Evolutionary conservation across 345 rosid species (phyloP).

Genomic region (Lepidium didymum): DNA sequence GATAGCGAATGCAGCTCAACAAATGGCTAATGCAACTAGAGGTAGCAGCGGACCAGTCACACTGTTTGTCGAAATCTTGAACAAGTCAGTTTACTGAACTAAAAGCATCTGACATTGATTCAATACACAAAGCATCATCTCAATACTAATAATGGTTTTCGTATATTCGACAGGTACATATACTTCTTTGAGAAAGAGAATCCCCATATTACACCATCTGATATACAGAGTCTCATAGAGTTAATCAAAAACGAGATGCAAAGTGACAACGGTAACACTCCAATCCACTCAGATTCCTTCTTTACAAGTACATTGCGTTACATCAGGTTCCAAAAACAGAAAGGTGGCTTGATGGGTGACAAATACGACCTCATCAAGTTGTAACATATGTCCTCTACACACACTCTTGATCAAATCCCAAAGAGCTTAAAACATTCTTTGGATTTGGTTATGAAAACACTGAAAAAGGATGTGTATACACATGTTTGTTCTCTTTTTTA

Average conservation of each 20-base stretch:
- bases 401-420: neutral
- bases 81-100: conserved; percentile 46
- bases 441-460: neutral
- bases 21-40: conserved; percentile 65
- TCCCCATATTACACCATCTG: conserved; percentile 50
- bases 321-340: conserved; percentile 70
- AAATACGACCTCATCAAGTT: conserved; percentile 49
- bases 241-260: conserved; percentile 64
- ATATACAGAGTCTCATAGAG: conserved; percentile 66
- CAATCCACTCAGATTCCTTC: conserved; percentile 55
- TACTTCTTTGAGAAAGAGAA: conserved; percentile 82
- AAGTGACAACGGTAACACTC: conserved; percentile 44
- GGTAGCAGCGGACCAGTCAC: conserved; percentile 75
- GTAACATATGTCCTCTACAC: conserved; percentile 21
- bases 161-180: conserved; percentile 76
- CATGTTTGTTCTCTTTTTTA: conserved; percentile 6
- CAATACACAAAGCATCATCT: neutral
- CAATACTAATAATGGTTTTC: neutral
- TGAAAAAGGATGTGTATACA: conserved; percentile 6
- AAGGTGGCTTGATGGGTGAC: conserved; percentile 72
- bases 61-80: conserved; percentile 78
- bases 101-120: neutral
- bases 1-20: conserved; percentile 91
- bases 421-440: neutral
- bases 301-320: conserved; percentile 58